Percentiles rank a stretch among this genome's conserved stretches.
phyloP scores from a whole-genome alignment of 768 basidiomycete species.

The Cystobasidium tubakii region DNA sequence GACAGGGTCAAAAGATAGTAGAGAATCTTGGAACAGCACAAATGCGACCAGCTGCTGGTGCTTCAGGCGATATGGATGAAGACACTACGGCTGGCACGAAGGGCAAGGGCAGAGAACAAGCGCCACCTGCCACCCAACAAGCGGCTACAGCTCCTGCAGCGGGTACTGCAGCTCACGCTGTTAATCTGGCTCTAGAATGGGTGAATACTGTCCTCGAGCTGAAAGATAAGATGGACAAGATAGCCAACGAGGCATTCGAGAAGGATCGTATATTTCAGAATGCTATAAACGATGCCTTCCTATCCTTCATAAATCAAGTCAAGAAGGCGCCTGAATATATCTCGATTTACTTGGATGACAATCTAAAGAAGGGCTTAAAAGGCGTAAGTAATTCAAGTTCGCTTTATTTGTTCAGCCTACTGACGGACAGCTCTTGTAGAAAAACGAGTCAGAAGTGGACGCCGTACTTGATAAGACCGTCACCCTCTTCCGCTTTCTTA shows the following conservation, averaged over 20 bases:
- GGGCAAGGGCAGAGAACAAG: slow-evolving; percentile 55
- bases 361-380: slow-evolving; percentile 87
- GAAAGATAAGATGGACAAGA: slow-evolving; percentile 79
- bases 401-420: too few species aligned
- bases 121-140: not conserved
- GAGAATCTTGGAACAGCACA: slow-evolving; percentile 6
- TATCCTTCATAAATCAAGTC: slow-evolving; percentile 81
- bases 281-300: slow-evolving; percentile 82
- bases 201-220: slow-evolving; percentile 82
- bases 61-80: slow-evolving; percentile 6
- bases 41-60: not conserved
- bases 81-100: slow-evolving; percentile 49
- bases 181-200: slow-evolving; percentile 74
- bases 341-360: slow-evolving; percentile 92
- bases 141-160: slow-evolving; percentile 20
- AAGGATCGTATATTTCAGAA: slow-evolving; percentile 72
- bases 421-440: too few species aligned
- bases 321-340: slow-evolving; percentile 86
- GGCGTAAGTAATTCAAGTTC: slow-evolving; percentile 68
- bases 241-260: slow-evolving; percentile 67
- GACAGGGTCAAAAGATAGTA: slow-evolving; percentile 33
- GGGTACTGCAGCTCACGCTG: slow-evolving; percentile 53
- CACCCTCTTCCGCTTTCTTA: slow-evolving; percentile 84
- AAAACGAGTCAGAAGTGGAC: slow-evolving; percentile 90
- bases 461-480: slow-evolving; percentile 87